Percentiles rank a stretch among this genome's conserved stretches.
Evolutionary conservation across 75 land plant species (phyloP).

Genomic region (Pinus albicaulis): DNA sequence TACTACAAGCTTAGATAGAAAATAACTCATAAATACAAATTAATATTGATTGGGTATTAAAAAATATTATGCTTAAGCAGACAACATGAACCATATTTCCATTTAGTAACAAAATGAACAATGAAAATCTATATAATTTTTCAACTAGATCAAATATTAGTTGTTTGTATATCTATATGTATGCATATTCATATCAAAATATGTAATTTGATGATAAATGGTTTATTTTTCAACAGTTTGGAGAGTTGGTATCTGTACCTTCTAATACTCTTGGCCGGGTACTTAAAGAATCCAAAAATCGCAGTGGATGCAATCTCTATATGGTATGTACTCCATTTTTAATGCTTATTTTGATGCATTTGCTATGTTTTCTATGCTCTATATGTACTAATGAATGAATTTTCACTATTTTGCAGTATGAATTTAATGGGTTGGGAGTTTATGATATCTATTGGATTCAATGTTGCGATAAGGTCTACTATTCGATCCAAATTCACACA

Average conservation of each 20-base stretch:
- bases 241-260: constrained; percentile 36
- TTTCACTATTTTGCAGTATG: background rate
- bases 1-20: too few relatives aligned
- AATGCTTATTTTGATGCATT: background rate
- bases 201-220: too few relatives aligned
- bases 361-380: background rate
- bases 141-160: too few relatives aligned
- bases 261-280: constrained; percentile 33
- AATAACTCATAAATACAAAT: too few relatives aligned
- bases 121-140: too few relatives aligned
- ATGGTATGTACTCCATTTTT: constrained; percentile 17
- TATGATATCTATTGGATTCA: constrained; percentile 11
- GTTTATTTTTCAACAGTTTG: constrained; percentile 6
- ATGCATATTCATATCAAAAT: too few relatives aligned
- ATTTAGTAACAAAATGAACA: too few relatives aligned
- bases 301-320: constrained; percentile 39
- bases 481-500: background rate
- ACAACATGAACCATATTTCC: too few relatives aligned
- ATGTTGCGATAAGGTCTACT: constrained; percentile 3
- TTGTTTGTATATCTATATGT: too few relatives aligned
- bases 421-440: constrained; percentile 10
- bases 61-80: too few relatives aligned
- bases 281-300: constrained; percentile 23
- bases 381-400: background rate
- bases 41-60: too few relatives aligned